phyloP scores from a whole-genome alignment of 352 stramenopile genomes.

The Pythium sukuiense region DNA sequence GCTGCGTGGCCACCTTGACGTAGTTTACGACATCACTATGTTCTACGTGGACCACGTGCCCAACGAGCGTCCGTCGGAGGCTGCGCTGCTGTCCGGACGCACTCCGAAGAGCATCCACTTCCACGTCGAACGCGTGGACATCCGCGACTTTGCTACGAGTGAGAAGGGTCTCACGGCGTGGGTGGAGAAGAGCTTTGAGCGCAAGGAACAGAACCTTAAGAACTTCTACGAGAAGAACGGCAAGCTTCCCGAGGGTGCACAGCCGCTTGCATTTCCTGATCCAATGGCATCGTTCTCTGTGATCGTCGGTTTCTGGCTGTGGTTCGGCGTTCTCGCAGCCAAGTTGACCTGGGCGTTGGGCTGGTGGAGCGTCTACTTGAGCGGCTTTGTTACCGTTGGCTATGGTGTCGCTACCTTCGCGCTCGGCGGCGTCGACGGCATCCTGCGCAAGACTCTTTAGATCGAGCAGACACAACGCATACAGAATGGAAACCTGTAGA shows the following conservation, averaged over 20 bases:
- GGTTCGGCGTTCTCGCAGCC: slow-evolving; percentile 7
- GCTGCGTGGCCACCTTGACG: slow-evolving; percentile 52
- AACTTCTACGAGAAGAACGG: slow-evolving; percentile 60
- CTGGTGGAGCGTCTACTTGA: slow-evolving; percentile 14
- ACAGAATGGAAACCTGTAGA: no score
- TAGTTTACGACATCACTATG: slow-evolving; percentile 83
- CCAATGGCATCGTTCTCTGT: slow-evolving; percentile 30
- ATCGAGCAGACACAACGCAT: no score
- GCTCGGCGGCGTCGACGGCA: slow-evolving; percentile 46
- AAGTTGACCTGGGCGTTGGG: slow-evolving; percentile 15
- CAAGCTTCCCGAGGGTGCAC: slow-evolving; percentile 46
- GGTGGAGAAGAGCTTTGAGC: slow-evolving; percentile 66
- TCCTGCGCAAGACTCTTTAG: slow-evolving; percentile 26
- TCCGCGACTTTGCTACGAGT: slow-evolving; percentile 39
- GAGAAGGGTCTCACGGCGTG: slow-evolving; percentile 49
- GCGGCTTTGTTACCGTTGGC: slow-evolving; percentile 5
- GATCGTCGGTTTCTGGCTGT: slow-evolving; percentile 61
- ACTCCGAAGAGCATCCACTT: slow-evolving; percentile 67
- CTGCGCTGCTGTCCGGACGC: slow-evolving; percentile 54
- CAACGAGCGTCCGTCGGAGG: slow-evolving; percentile 68
- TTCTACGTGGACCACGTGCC: slow-evolving; percentile 72
- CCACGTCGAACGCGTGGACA: slow-evolving; percentile 64
- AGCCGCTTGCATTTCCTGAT: slow-evolving; percentile 44
- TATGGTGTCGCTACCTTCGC: slow-evolving; percentile 9
- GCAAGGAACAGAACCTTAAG: slow-evolving; percentile 64